These are phyloP conservation scores for Crithidia acanthocephali DNA, from an alignment of 208 protist genomes.

Conservation along the genomic window DNA sequence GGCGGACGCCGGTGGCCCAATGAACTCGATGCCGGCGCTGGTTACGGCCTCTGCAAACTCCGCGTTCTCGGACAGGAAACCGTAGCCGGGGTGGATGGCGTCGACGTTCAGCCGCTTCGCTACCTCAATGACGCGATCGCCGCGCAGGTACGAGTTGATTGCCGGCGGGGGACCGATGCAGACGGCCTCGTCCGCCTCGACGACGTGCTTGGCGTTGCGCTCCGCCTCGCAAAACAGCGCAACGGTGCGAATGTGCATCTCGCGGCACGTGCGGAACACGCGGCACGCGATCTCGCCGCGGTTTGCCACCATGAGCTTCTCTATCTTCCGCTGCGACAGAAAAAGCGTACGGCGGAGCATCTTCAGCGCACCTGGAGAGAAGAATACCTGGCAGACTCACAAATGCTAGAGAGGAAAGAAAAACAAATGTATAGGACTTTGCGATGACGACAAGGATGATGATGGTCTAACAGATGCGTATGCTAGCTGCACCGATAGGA, in stretches of 20 bases:
- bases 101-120: conserved; percentile 81
- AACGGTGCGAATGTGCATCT: conserved; percentile 95
- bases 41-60: conserved; percentile 82
- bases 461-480: background rate
- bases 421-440: background rate
- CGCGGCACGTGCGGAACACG: conserved; percentile 92
- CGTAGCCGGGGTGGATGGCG: conserved; percentile 98
- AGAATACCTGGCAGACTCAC: background rate
- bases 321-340: conserved; percentile 40
- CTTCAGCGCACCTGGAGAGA: background rate
- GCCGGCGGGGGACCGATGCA: conserved; percentile 63
- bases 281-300: conserved; percentile 98
- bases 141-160: conserved; percentile 87
- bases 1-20: conserved; percentile 92
- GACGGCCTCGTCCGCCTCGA: conserved; percentile 88
- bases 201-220: conserved; percentile 90
- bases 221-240: conserved; percentile 96
- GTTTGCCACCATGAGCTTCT: conserved; percentile 98
- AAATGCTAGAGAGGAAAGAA: background rate
- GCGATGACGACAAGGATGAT: conserved; percentile 19
- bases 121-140: conserved; percentile 92
- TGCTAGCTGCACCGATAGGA: background rate
- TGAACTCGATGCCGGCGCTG: conserved; percentile 88
- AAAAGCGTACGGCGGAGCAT: conserved; percentile 34
- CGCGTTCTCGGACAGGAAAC: conserved; percentile 97